Base-by-base conservation (phyloP, 768 basidiomycete species). In the Exidia glandulosa region DNA sequence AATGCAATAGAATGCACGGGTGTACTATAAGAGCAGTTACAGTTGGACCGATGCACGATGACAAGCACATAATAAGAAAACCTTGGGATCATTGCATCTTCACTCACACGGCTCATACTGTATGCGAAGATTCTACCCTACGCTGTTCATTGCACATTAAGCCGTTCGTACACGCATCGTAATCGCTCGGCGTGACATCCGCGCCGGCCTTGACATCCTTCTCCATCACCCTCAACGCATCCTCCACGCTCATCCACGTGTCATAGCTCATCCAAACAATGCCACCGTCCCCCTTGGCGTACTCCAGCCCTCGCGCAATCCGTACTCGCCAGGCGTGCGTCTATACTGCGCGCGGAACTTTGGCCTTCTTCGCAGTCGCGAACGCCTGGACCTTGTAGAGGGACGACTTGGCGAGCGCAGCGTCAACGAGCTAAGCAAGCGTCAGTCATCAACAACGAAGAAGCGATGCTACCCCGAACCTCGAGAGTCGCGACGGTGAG, bases 171-270 rank as follows among this genome's bases (percentile, higher is more conserved):
- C 50, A 61, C 32, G 58, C 61, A 30, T 61, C 64, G 23, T 62
- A 27, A 23, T 54, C 50, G 50, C 10, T 9, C n/a, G n/a, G n/a
- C 50, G 30, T 25, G 27, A 27, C 25, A 27, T 27, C 76, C 19
- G 67, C 62, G 32, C 62, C 71, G 29, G 72, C 67, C 65, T 73
- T 73, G 69, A 61, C 70, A 69, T 80, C 84, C 73, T 84, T 88
- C 77, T 93, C 90, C 54, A 72, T 73, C 2, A 79, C 79, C 19
- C 90, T 75, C 3, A 93, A 67, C 7, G 76, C 77, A 67, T 94
- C 90, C 69, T 94, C 92, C 14, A 90, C 82, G 60, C 78, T 79
- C 74, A 90, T 92, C 93, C 93, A 94, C 3, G 90, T 83, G 2
- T 63, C 58, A 66, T 90, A 94, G 5, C 79, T 75, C 16, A 95